Evolutionary conservation across 2,329 filamentous ascomycete genomes (phyloP), one percentile per base, ranked within the genome.

Genomic region (Arthroderma sp.): DNA sequence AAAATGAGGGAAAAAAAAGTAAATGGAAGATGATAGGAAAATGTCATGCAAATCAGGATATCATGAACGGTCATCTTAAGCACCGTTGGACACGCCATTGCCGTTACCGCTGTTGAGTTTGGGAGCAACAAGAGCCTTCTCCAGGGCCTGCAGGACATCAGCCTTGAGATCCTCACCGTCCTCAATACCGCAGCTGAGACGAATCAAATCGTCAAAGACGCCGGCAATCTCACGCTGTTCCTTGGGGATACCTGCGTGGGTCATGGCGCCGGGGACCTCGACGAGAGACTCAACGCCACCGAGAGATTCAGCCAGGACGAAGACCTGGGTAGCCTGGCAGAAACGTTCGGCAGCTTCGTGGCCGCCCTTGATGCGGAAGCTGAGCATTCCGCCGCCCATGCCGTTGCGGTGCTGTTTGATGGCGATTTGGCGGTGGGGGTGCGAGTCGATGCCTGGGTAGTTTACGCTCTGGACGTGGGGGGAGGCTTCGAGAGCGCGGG

Each of bases 361-460:
- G 37, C 93, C 93, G 58, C 91, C 93, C 63, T 83, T 82, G 72
- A 98, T 88, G 63, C 93, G 86, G 84, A 98, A 98, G 59, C 87
- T 91, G 44, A 98, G 83, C 93, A 98, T 98, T 61, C 93, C 93
- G 64, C 93, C 93, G 60, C 93, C 93, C 81, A 97, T 86, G 61
- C 87, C 93, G 65, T 94, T 81, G 64, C 93, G 87, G 77, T 98
- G 93, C 77, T 98, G 93, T 76, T 88, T 89, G 67, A 85, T 70
- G 19, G 91, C 89, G 66, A 98, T 89, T 62, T 80, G 79, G 65
- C 89, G 85, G 69, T 97, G 89, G 5, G 87, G 86, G 74, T 97
- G 91, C 8, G 88, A 91, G 62, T 85, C 80, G 4, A 96, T 80
- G 28, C 93, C 93, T 0, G 93, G 93, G 75, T 98, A 98, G 78